Conservation (phyloP, 164 flowering plant species). For the Warburgia ugandensis region DNA sequence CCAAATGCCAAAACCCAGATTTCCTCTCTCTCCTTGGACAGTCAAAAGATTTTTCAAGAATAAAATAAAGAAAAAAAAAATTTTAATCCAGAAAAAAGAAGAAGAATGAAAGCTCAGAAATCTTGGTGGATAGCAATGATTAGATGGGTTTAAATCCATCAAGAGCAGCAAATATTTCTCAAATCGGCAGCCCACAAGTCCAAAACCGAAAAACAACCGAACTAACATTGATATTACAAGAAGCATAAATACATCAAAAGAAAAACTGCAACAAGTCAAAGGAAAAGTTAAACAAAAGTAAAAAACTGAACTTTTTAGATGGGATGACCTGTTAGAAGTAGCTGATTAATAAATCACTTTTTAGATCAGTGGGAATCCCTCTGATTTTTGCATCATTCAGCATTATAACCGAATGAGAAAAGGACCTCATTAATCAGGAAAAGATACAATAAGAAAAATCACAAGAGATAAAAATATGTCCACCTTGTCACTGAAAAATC, state of each 20-base stretch:
- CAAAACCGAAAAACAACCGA: no score
- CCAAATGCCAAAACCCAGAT: no score
- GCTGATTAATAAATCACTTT: slow-evolving; percentile 16
- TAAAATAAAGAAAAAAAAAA: no score
- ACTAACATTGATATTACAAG: no score
- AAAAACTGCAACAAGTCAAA: no score
- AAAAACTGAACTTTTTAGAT: no score
- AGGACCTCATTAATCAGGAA: neutral
- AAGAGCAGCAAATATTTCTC: slow-evolving; percentile 30
- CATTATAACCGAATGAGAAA: neutral
- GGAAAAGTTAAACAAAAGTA: no score
- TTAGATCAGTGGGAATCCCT: slow-evolving; percentile 49
- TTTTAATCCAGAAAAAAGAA: neutral
- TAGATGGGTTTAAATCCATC: slow-evolving; percentile 20
- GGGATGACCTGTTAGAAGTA: slow-evolving; percentile 35
- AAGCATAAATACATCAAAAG: no score
- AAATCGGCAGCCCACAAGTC: slow-evolving; percentile 18
- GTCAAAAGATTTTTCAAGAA: no score
- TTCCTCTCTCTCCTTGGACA: no score
- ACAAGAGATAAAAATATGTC: slow-evolving; percentile 1
- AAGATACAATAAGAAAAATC: neutral
- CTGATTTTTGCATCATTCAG: slow-evolving; percentile 38
- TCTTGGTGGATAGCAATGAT: slow-evolving; percentile 30
- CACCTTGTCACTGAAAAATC: slow-evolving; percentile 18
- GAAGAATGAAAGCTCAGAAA: slow-evolving; percentile 19